Percentiles rank a stretch among this genome's conserved stretches.
These are phyloP conservation scores for Cladorrhinum sp. DNA, from an alignment of 2,329 filamentous ascomycete species.

Conservation along the genomic window DNA sequence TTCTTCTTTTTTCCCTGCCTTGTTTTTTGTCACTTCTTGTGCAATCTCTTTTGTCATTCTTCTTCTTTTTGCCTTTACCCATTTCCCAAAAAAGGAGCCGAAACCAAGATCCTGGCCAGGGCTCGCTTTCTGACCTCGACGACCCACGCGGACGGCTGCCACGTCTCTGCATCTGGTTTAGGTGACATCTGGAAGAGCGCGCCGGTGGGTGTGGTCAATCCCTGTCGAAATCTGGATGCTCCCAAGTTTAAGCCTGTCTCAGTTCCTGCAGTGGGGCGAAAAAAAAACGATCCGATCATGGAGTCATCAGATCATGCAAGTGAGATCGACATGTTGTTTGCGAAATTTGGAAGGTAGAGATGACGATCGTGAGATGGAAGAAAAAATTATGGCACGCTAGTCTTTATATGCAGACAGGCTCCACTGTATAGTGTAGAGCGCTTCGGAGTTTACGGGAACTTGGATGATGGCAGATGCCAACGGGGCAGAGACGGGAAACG, in stretches of 20 bases:
- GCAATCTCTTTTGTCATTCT: neutral
- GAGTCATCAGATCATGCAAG: slow-evolving; percentile 11
- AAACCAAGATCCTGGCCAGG: neutral
- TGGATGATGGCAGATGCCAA: neutral
- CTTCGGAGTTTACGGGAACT: neutral
- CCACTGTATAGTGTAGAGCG: slow-evolving; percentile 5
- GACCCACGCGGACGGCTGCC: neutral
- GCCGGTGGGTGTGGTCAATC: neutral
- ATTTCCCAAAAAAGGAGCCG: neutral
- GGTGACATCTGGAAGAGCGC: slow-evolving; percentile 7
- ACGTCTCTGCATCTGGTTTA: neutral
- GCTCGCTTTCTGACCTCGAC: neutral
- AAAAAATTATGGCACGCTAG: neutral
- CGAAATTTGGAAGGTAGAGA: slow-evolving; percentile 2
- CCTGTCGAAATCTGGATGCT: neutral
- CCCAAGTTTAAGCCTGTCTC: neutral
- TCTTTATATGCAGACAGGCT: slow-evolving; percentile 5
- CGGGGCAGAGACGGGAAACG: neutral
- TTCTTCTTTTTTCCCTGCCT: neutral
- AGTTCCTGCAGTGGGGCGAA: slow-evolving; percentile 4
- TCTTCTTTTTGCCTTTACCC: neutral
- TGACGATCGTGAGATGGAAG: slow-evolving; percentile 8
- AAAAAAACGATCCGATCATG: slow-evolving; percentile 8
- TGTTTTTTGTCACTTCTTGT: neutral
- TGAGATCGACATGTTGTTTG: slow-evolving; percentile 2